Conservation (phyloP, 2,329 filamentous ascomycete genomes). For the Fusarium denticulatum region DNA sequence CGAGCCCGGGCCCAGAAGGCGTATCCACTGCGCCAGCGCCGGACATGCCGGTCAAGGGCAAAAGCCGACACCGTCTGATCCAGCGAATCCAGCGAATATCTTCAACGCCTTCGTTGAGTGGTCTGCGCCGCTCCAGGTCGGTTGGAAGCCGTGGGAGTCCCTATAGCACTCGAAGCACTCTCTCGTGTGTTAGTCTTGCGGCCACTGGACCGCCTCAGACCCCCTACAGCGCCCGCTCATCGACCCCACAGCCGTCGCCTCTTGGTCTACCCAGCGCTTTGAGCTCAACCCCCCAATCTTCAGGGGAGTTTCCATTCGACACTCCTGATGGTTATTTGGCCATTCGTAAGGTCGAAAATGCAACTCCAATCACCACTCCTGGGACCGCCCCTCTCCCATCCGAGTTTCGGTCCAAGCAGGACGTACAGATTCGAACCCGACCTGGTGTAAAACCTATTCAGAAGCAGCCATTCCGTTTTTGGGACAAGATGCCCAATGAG, state of each 20-base stretch:
- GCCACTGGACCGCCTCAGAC: conserved; percentile 48
- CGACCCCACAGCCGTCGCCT: conserved; percentile 53
- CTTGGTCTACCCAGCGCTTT: conserved; percentile 50
- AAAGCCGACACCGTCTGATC: conserved; percentile 75
- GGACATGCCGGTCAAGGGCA: conserved; percentile 62
- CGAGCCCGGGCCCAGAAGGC: conserved; percentile 42
- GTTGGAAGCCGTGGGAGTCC: conserved; percentile 76
- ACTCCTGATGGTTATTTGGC: conserved; percentile 59
- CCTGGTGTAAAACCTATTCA: conserved; percentile 26
- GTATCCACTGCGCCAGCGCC: conserved; percentile 41
- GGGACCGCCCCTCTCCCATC: conserved; percentile 70
- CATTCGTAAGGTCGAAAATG: conserved; percentile 65
- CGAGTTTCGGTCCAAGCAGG: conserved; percentile 62
- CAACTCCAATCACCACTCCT: conserved; percentile 51
- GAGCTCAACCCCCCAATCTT: conserved; percentile 53
- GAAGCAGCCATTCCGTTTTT: conserved; percentile 70
- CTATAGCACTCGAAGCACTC: conserved; percentile 64
- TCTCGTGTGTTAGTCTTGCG: conserved; percentile 66
- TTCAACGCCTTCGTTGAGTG: conserved; percentile 78
- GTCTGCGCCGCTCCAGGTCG: conserved; percentile 71
- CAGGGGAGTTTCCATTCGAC: conserved; percentile 54
- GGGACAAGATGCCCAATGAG: conserved; percentile 84
- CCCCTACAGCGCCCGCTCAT: conserved; percentile 42
- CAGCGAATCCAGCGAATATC: conserved; percentile 82
- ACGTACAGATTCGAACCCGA: conserved; percentile 34